Percentiles rank a stretch among this genome's conserved stretches.
Evolutionary conservation across 2,329 filamentous ascomycete species (phyloP).

Genomic region (Ascochyta fabae): DNA sequence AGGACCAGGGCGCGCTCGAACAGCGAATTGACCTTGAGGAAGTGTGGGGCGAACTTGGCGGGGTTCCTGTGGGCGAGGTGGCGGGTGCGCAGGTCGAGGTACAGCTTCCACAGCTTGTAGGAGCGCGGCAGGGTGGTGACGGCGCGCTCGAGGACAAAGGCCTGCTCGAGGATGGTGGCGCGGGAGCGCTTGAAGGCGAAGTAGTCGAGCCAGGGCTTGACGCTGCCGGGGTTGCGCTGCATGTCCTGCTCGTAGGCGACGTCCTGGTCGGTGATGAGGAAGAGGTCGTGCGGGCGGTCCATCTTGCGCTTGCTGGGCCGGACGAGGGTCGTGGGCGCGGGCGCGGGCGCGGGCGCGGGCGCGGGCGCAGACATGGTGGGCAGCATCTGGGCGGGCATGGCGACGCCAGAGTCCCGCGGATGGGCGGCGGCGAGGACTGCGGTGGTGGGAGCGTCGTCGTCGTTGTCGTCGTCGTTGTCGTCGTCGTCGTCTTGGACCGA

Average conservation of each 20-base stretch:
- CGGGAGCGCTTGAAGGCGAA: slow-evolving; percentile 89
- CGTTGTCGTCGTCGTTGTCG: too few species aligned
- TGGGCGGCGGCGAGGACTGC: slow-evolving; percentile 20
- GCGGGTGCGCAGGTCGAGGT: slow-evolving; percentile 81
- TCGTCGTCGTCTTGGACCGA: too few species aligned
- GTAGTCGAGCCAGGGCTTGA: slow-evolving; percentile 95
- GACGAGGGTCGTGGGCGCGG: slow-evolving; percentile 27
- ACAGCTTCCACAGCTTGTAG: slow-evolving; percentile 99
- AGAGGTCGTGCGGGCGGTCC: slow-evolving; percentile 46
- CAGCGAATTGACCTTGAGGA: slow-evolving; percentile 89
- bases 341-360: background rate
- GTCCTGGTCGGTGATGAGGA: slow-evolving; percentile 78
- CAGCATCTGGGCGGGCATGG: slow-evolving; percentile 55
- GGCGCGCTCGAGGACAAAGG: slow-evolving; percentile 86
- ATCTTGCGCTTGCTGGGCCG: slow-evolving; percentile 47
- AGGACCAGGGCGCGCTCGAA: slow-evolving; percentile 93
- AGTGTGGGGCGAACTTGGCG: slow-evolving; percentile 78
- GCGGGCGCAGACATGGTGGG: slow-evolving; percentile 41
- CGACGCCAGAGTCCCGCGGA: slow-evolving; percentile 44
- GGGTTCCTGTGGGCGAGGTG: slow-evolving; percentile 85
- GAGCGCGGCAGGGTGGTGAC: slow-evolving; percentile 89
- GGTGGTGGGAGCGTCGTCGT: background rate
- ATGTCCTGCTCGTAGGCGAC: slow-evolving; percentile 97
- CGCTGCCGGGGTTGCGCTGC: slow-evolving; percentile 79
- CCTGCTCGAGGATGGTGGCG: slow-evolving; percentile 84